phyloP scores from a whole-genome alignment of 2,329 filamentous ascomycete genomes.

The Polytolypa hystricis region DNA sequence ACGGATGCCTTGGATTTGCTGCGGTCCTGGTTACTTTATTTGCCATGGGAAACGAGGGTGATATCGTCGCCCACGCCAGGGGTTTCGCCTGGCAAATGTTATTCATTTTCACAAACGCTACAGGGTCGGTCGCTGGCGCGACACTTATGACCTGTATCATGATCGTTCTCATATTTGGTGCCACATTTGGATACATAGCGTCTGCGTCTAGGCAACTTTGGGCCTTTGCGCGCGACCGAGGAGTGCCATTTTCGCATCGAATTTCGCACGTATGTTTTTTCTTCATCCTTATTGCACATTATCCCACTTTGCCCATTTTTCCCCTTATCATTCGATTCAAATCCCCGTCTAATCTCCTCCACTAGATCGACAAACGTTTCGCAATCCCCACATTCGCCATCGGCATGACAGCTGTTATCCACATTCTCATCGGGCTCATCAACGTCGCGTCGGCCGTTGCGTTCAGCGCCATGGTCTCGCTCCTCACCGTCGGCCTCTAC shows the following conservation, averaged over 20 bases:
- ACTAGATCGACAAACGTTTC: conserved; percentile 23
- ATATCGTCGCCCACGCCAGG: conserved; percentile 32
- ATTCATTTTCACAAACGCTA: conserved; percentile 40
- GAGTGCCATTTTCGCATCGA: conserved; percentile 25
- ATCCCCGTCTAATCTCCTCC: conserved; percentile 1
- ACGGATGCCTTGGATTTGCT: conserved; percentile 37
- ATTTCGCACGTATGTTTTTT: conserved; percentile 22
- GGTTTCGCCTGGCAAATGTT: conserved; percentile 41
- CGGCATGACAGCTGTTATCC: conserved; percentile 21
- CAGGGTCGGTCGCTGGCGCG: conserved; percentile 32
- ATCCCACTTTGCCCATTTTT: too few relatives aligned
- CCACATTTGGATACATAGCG: conserved; percentile 24
- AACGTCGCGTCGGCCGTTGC: conserved; percentile 42
- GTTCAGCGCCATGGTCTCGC: conserved; percentile 44
- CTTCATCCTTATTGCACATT: too few relatives aligned
- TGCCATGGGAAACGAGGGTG: conserved; percentile 29
- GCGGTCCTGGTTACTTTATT: conserved; percentile 36
- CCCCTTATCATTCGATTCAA: too few relatives aligned
- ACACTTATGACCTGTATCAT: conserved; percentile 39
- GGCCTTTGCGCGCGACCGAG: conserved; percentile 35
- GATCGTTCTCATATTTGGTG: conserved; percentile 26
- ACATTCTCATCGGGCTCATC: conserved; percentile 34
- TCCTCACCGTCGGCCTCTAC: conserved; percentile 41
- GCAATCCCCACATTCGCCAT: conserved; percentile 34
- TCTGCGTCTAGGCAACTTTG: conserved; percentile 31